A percentile compares a stretch with the other conserved stretches of the same genome.
These are phyloP conservation scores for Aspergillus tubingensis DNA, from an alignment of 2,329 filamentous ascomycete genomes.

Conservation along the genomic window DNA sequence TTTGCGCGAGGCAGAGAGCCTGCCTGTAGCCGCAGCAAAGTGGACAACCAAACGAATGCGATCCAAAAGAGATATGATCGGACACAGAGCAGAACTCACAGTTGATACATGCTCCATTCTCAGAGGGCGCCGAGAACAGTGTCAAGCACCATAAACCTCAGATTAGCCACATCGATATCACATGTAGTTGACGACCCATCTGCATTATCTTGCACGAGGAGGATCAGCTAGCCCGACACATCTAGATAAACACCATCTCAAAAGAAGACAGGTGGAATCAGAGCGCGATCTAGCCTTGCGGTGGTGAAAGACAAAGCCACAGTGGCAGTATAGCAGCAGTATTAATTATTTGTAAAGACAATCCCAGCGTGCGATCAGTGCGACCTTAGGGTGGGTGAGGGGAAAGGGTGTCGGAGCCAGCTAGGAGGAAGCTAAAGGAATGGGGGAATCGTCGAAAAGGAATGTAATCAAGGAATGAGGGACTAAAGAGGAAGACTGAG, in stretches of 20 bases:
- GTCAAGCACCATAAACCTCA: constrained; percentile 36
- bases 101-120: constrained; percentile 47
- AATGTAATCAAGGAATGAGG: constrained; percentile 18
- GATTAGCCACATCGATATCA: constrained; percentile 34
- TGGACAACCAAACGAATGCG: constrained; percentile 1
- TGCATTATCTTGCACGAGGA: constrained; percentile 30
- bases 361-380: constrained; percentile 11
- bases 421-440: constrained; percentile 20
- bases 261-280: background rate
- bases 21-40: background rate
- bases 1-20: background rate
- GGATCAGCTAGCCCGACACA: constrained; percentile 21
- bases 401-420: constrained; percentile 12
- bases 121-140: constrained; percentile 32
- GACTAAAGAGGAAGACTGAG: constrained; percentile 12
- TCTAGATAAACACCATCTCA: constrained; percentile 15
- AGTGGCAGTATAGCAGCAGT: constrained; percentile 3
- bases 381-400: constrained; percentile 17
- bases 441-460: constrained; percentile 16
- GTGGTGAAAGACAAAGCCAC: constrained; percentile 4
- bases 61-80: background rate
- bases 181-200: constrained; percentile 38
- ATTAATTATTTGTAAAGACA: background rate
- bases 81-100: constrained; percentile 28
- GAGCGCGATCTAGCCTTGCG: constrained; percentile 6